Base-by-base conservation (phyloP, 371 early-diverging fungal species). In the Apophysomyces trapeziformis region DNA sequence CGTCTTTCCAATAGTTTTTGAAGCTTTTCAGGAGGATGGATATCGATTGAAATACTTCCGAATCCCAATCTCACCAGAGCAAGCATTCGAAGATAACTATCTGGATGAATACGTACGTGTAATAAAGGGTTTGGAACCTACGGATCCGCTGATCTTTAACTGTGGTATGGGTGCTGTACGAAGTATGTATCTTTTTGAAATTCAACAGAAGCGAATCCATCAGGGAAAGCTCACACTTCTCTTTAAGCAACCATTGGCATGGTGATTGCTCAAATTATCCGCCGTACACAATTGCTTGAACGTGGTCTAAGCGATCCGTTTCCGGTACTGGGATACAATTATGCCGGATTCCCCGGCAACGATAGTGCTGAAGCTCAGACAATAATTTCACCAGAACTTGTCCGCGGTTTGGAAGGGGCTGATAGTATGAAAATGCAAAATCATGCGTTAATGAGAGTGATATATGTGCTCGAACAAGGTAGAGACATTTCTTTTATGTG, bases 111-210 rank as follows among this genome's bases (percentile, higher is more conserved):
- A 87, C 64, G 83, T 91, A 1, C 66, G 75, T 37, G 81, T 82
- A 16, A 83, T 91, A 61, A 77, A 78, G 36, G 64, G 39, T 0
- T 50, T 81, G n/a, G 70, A 73, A n/a, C 77, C 78, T 5, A 74
- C 76, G 0, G 90, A 87, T 61, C 80, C 88, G 3, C 73, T 90
- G 5, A 85, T 91, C n/a, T 88, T 91, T 65, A 89, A 88, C 58
- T 91, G 92, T 63, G 92, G 92, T 32, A 87, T 90, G 77, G 92
- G 92, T 1, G 87, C 82, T 32, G 90, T 90, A 9, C 65, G 92
- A 66, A 91, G 88, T 86, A 85, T 72, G 87, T 77, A 9, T 21
- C 8, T 26, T 26, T 26, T 26, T 26, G 3, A 3, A 26, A 26
- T 26, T 26, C 2, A 18, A n/a, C 9, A 50, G 57, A 18, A 46